These are phyloP conservation scores for Cladophialophora yegresii DNA, from an alignment of 2,329 filamentous ascomycete genomes.

Conservation along the genomic window DNA sequence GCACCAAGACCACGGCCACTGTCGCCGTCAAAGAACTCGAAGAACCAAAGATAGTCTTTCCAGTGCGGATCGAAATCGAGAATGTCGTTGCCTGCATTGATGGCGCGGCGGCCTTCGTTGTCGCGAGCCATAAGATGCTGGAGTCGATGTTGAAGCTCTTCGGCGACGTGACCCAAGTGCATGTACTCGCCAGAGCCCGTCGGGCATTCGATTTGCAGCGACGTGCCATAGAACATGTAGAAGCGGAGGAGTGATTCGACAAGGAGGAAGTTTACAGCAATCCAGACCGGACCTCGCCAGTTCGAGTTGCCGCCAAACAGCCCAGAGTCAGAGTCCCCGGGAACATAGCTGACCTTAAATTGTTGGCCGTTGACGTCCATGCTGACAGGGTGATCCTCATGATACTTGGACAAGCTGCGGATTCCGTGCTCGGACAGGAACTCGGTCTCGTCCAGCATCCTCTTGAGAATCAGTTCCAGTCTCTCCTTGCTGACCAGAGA, in stretches of 20 bases:
- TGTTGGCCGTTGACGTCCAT: slow-evolving; percentile 94
- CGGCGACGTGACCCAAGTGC: slow-evolving; percentile 91
- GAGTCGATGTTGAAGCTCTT: slow-evolving; percentile 91
- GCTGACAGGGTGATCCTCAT: slow-evolving; percentile 84
- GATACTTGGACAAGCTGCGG: slow-evolving; percentile 85
- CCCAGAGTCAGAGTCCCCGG: slow-evolving; percentile 94
- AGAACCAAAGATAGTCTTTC: slow-evolving; percentile 93
- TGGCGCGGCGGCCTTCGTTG: slow-evolving; percentile 81
- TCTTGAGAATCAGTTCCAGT: slow-evolving; percentile 81
- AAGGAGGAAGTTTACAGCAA: slow-evolving; percentile 92
- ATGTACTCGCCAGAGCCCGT: slow-evolving; percentile 91
- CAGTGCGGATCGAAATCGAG: slow-evolving; percentile 91
- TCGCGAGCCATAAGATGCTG: slow-evolving; percentile 86
- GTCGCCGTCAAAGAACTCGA: slow-evolving; percentile 96
- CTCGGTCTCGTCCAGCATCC: slow-evolving; percentile 92
- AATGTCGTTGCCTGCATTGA: slow-evolving; percentile 80
- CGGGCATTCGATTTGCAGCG: slow-evolving; percentile 87
- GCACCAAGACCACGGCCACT: slow-evolving; percentile 84
- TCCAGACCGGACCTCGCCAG: slow-evolving; percentile 94
- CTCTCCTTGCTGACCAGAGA: slow-evolving; percentile 91
- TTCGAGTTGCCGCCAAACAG: slow-evolving; percentile 97
- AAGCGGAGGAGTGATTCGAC: slow-evolving; percentile 94
- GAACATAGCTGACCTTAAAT: slow-evolving; percentile 85
- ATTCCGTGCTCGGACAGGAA: slow-evolving; percentile 91
- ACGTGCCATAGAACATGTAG: slow-evolving; percentile 91